Base-by-base conservation (phyloP, 2,329 filamentous ascomycete genomes). In the Fusarium newnesense region DNA sequence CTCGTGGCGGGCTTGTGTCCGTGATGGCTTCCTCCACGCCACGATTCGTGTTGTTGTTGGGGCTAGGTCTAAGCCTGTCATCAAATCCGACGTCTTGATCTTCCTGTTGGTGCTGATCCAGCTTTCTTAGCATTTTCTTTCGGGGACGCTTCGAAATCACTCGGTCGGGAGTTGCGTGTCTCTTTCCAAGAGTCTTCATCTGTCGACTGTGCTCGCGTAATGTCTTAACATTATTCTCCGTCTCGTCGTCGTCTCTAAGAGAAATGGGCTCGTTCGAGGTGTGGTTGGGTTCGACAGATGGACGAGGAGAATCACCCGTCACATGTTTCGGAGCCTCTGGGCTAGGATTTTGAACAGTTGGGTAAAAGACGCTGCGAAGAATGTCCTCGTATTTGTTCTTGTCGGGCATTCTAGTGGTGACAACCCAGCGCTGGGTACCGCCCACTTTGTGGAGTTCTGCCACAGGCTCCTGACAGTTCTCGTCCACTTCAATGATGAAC, bases 191-290 rank as follows among this genome's bases (percentile, higher is more conserved):
- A 0, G 0, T 9, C 9, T 39, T 46, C 52, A 59, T 62, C 8
- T 62, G 39, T 0, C 26, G 34, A 1, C 26, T n/a, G 4, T 40
- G 32, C 2, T 34, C 52, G 9, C 39, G 60, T 1, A 62, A 1
- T 1, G 50, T 24, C 0, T 26, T 12, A 0, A 4, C 2, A 2
- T 16, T 16, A 1, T 15, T 3, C 6, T 44, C 30, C 5, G 2
- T 3, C 28, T 62, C 26, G 2, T 16, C 9, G 0, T 34, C 5
- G 0, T 52, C 26, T n/a, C 26, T 39, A 3, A 24, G 0, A 15
- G 16, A 0, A 3, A 19, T 19, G 5, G n/a, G 5, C 1, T 6
- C 9, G 3, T n/a, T 49, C 1, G 9, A 0, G 0, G 3, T 9
- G 15, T 32, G 7, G 19, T 49, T 6, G 3, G 15, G 28, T 21